A percentile compares a stretch with the other conserved stretches of the same genome.
phyloP scores from a whole-genome alignment of 139 green algal genomes.

The Chlamydomonas incerta region DNA sequence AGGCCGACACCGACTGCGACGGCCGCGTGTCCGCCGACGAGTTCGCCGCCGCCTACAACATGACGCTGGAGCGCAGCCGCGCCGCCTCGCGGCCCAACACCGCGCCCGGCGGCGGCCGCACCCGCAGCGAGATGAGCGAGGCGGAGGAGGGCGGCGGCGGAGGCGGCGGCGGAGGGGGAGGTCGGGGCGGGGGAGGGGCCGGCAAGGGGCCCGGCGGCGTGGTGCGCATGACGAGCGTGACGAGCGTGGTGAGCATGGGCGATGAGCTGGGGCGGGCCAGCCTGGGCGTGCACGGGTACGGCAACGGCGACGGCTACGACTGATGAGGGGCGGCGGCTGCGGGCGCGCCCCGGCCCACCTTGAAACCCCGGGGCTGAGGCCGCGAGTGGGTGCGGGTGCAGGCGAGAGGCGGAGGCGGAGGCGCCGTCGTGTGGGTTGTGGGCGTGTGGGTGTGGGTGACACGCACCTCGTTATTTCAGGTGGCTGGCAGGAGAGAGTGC shows the following conservation, averaged over 20 bases:
- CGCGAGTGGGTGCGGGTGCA: too few species aligned
- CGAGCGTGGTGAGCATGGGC: not conserved
- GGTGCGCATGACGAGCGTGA: slow-evolving; percentile 34
- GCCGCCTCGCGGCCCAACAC: not conserved
- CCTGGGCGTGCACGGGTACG: not conserved
- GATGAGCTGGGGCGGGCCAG: not conserved
- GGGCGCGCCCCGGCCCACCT: too few species aligned
- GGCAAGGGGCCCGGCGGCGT: not conserved
- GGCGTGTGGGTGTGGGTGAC: too few species aligned
- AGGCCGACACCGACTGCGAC: slow-evolving; percentile 20
- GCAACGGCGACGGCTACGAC: too few species aligned
- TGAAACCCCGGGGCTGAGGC: too few species aligned
- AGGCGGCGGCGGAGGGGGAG: not conserved
- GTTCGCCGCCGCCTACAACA: slow-evolving; percentile 12
- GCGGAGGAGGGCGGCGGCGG: not conserved
- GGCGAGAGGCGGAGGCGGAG: too few species aligned
- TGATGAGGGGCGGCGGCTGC: too few species aligned
- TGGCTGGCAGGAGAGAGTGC: too few species aligned
- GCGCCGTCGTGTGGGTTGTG: too few species aligned
- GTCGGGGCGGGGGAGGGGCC: too few species aligned
- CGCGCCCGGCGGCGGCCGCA: not conserved
- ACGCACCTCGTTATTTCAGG: too few species aligned
- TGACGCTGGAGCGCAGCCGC: not conserved
- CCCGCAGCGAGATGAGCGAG: not conserved
- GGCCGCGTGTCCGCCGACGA: slow-evolving; percentile 3